Evolutionary conservation across 2,329 filamentous ascomycete species (phyloP).

Genomic region (Pseudophaeomoniella oleicola): DNA sequence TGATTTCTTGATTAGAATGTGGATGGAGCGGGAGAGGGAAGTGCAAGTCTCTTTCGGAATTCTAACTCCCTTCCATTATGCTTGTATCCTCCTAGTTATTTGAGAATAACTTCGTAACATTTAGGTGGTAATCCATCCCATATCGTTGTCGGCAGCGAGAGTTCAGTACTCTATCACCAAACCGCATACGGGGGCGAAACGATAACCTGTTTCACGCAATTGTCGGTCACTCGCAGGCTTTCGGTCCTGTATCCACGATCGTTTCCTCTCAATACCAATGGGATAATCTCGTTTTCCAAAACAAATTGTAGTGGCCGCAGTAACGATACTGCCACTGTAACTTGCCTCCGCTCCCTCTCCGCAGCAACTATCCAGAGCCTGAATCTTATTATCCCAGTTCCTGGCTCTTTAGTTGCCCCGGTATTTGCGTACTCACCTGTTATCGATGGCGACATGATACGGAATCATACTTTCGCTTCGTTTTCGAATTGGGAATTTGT

Average conservation of each 20-base stretch:
- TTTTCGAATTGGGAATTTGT: too few relatives aligned
- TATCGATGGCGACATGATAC: slow-evolving; percentile 35
- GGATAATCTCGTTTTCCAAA: slow-evolving; percentile 33
- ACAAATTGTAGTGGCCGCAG: slow-evolving; percentile 26
- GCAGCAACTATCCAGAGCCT: slow-evolving; percentile 27
- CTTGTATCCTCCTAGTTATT: too few relatives aligned
- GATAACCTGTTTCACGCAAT: slow-evolving; percentile 36
- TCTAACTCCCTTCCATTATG: too few relatives aligned
- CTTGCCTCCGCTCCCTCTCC: slow-evolving; percentile 35
- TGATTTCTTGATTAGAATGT: too few relatives aligned
- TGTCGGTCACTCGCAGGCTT: slow-evolving; percentile 39
- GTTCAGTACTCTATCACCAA: slow-evolving; percentile 49
- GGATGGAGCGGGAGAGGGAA: too few relatives aligned
- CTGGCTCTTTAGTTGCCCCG: slow-evolving; percentile 25
- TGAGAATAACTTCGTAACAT: too few relatives aligned
- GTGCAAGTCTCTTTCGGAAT: too few relatives aligned
- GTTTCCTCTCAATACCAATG: slow-evolving; percentile 36
- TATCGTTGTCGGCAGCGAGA: slow-evolving; percentile 54
- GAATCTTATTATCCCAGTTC: slow-evolving; percentile 32
- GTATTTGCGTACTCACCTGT: slow-evolving; percentile 37
- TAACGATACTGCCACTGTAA: slow-evolving; percentile 24
- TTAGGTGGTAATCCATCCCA: slow-evolving; percentile 58
- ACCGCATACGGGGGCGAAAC: slow-evolving; percentile 35
- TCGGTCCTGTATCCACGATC: slow-evolving; percentile 31
- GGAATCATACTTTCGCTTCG: slow-evolving; percentile 32